Conservation (phyloP, 495 filamentous ascomycete species). For the Copromyces sp. region DNA sequence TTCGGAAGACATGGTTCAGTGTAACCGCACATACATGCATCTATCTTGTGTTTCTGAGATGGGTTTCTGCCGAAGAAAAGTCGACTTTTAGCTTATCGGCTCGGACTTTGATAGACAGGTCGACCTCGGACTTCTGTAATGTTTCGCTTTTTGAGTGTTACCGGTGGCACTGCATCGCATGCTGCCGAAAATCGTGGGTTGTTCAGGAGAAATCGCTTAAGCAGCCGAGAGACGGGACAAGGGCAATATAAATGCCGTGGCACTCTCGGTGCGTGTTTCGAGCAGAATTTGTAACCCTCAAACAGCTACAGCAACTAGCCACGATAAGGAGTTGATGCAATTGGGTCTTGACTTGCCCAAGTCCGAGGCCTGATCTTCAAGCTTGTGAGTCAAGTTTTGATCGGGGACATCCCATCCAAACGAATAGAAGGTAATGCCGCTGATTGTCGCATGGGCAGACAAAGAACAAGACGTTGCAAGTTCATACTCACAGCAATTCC, state of each 20-base stretch:
- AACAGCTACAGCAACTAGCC: not conserved
- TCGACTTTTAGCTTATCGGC: not conserved
- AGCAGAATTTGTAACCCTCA: not conserved
- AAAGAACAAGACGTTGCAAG: not conserved
- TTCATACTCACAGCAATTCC: not conserved
- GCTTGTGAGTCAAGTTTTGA: not conserved
- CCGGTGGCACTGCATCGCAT: not conserved
- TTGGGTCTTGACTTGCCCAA: not conserved
- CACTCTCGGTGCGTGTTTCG: not conserved
- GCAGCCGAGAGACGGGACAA: not conserved
- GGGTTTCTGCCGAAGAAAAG: not conserved
- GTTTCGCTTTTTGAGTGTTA: not conserved
- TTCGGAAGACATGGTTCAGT: not conserved
- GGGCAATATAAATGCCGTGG: not conserved
- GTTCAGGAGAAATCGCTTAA: not conserved
- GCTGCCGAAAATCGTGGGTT: too few relatives aligned
- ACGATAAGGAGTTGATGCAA: not conserved
- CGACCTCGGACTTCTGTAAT: not conserved
- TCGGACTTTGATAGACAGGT: not conserved
- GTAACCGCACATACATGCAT: not conserved
- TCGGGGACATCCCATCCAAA: not conserved
- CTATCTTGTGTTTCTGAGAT: not conserved
- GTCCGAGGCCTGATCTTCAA: not conserved
- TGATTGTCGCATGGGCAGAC: not conserved
- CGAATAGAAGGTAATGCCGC: not conserved